Conservation (phyloP, 257 asterid genomes). For the Nicotiana tabacum region DNA sequence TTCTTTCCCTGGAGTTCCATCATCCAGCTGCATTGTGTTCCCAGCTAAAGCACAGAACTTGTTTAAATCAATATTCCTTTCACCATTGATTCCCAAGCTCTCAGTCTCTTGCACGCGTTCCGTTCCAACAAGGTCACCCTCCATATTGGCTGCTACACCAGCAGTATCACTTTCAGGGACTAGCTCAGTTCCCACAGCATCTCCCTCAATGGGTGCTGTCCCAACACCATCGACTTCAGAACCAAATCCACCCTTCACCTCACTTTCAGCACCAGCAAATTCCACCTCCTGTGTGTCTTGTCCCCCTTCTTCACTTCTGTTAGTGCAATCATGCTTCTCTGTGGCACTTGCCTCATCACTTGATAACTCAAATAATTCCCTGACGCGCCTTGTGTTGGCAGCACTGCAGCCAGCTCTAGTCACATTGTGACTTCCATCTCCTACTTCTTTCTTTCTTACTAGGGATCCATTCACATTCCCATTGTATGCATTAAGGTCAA, state of each 20-base stretch:
- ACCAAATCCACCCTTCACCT: conserved; percentile 62
- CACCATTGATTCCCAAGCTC: conserved; percentile 37
- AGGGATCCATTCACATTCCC: conserved; percentile 15
- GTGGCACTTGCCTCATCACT: conserved; percentile 75
- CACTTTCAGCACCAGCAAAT: conserved; percentile 34
- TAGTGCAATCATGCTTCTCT: conserved; percentile 67
- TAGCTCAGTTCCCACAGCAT: conserved; percentile 52
- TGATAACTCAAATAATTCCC: conserved; percentile 38
- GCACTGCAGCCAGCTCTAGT: conserved; percentile 30
- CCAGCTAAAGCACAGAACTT: conserved; percentile 25
- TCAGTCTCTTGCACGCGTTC: conserved; percentile 64
- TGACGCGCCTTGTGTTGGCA: conserved; percentile 25
- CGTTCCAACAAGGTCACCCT: conserved; percentile 46
- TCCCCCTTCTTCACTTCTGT: conserved; percentile 46
- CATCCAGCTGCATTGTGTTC: conserved; percentile 52
- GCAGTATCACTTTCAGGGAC: conserved; percentile 49
- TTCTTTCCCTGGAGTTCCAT: conserved; percentile 27
- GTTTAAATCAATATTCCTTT: conserved; percentile 38
- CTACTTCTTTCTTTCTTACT: conserved; percentile 33
- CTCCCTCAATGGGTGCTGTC: conserved; percentile 42
- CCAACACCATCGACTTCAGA: conserved; percentile 63
- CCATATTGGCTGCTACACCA: conserved; percentile 31
- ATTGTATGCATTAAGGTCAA: conserved; percentile 46
- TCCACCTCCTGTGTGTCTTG: conserved; percentile 87
- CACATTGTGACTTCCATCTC: conserved; percentile 26